Evolutionary conservation across 108 stramenopile species (phyloP).

Genomic region (Pseudonitzschia multiseries): DNA sequence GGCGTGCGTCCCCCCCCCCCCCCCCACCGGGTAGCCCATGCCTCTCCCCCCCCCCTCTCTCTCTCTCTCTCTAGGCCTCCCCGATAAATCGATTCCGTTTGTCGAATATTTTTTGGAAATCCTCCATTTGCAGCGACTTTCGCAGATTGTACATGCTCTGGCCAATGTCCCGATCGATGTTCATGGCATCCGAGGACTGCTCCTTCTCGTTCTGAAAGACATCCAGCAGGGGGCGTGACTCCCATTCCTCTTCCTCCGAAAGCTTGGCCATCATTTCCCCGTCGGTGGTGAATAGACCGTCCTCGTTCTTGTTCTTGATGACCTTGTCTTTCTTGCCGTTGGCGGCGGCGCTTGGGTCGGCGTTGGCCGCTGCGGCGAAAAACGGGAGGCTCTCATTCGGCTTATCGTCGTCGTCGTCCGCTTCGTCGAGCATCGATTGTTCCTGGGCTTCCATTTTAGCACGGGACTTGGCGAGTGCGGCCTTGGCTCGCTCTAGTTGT

Average conservation of each 20-base stretch:
- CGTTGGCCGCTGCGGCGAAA: constrained; percentile 18
- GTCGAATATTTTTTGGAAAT: constrained; percentile 82
- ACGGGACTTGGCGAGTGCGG: constrained; percentile 37
- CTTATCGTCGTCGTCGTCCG: constrained; percentile 1
- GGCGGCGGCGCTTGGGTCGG: too few relatives aligned
- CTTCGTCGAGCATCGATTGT: not conserved
- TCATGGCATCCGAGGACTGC: constrained; percentile 5
- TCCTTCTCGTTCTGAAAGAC: constrained; percentile 46
- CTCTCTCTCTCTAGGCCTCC: constrained; percentile 31
- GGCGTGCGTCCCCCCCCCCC: too few relatives aligned
- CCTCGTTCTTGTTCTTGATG: constrained; percentile 43
- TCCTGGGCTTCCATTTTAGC: constrained; percentile 39
- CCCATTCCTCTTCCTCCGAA: constrained; percentile 77
- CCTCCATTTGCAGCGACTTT: constrained; percentile 54
- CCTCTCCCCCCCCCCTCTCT: too few relatives aligned
- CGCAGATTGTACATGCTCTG: constrained; percentile 63
- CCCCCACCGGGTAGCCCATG: too few relatives aligned
- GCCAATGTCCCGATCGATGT: constrained; percentile 71
- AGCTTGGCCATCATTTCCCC: constrained; percentile 75
- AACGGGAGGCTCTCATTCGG: constrained; percentile 24
- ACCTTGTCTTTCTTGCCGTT: constrained; percentile 30
- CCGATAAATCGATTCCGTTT: constrained; percentile 82
- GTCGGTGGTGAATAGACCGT: constrained; percentile 61
- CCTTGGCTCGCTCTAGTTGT: constrained; percentile 40
- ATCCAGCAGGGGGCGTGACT: constrained; percentile 48